phyloP scores from a whole-genome alignment of 2,329 filamentous ascomycete genomes.

The Talaromyces albobiverticillius region DNA sequence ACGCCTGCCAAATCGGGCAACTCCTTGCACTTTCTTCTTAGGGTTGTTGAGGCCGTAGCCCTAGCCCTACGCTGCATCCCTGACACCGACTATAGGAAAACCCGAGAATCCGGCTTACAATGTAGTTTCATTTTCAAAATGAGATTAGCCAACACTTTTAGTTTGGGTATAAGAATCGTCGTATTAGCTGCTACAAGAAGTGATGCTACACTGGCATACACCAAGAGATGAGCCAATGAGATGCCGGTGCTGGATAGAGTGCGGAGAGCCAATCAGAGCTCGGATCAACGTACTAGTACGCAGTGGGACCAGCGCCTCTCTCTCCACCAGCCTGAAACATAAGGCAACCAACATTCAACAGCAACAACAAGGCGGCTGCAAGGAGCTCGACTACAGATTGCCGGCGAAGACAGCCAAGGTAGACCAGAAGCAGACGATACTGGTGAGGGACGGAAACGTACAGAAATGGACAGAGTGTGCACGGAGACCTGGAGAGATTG shows the following conservation, averaged over 20 bases:
- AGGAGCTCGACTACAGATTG: background rate
- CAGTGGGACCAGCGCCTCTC: background rate
- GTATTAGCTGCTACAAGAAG: too few species aligned
- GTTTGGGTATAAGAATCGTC: too few species aligned
- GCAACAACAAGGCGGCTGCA: background rate
- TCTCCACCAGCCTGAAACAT: background rate
- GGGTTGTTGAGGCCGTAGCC: too few species aligned
- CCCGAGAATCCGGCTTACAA: too few species aligned
- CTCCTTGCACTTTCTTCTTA: too few species aligned
- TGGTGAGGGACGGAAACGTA: too few species aligned
- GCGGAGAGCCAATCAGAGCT: constrained; percentile 6
- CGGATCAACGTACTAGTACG: background rate
- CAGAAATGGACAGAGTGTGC: background rate
- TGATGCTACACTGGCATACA: too few species aligned
- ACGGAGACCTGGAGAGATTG: background rate
- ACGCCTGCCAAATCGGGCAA: too few species aligned
- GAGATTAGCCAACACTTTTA: too few species aligned
- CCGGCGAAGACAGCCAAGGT: background rate
- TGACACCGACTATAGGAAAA: too few species aligned
- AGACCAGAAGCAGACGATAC: background rate
- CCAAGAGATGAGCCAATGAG: background rate
- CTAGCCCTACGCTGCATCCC: too few species aligned
- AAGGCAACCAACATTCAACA: background rate
- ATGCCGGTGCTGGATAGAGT: background rate
- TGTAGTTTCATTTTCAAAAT: too few species aligned